Percentiles rank a stretch among this genome's conserved stretches.
These are phyloP conservation scores for Elaeis guineensis DNA, from an alignment of 176 grass and related monocot species.

Conservation along the genomic window DNA sequence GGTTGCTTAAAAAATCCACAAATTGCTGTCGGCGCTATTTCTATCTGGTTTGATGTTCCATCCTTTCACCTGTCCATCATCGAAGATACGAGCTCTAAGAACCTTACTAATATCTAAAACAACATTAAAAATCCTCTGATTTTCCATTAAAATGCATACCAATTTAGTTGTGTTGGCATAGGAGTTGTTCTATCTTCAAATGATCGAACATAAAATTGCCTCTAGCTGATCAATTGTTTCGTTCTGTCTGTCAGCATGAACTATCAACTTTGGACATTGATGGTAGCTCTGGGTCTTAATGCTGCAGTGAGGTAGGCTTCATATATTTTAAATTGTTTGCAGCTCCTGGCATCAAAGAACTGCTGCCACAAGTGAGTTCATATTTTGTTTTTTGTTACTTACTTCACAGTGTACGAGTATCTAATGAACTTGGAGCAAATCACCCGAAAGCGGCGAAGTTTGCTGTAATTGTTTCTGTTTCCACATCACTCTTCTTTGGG, in stretches of 20 bases:
- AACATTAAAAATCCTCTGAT: too few relatives aligned
- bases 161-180: too few relatives aligned
- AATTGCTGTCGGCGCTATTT: slow-evolving; percentile 70
- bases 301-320: slow-evolving; percentile 62
- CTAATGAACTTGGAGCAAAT: slow-evolving; percentile 87
- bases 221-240: neutral
- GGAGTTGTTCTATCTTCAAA: too few relatives aligned
- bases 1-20: slow-evolving; percentile 56
- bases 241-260: slow-evolving; percentile 54
- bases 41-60: slow-evolving; percentile 49
- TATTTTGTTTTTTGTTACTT: neutral
- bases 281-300: slow-evolving; percentile 82
- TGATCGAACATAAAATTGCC: too few relatives aligned
- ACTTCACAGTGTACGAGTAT: slow-evolving; percentile 64
- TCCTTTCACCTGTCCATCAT: neutral
- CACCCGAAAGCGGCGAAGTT: slow-evolving; percentile 58
- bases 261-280: slow-evolving; percentile 81
- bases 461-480: slow-evolving; percentile 51
- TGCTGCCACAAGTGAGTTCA: too few relatives aligned
- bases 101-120: too few relatives aligned
- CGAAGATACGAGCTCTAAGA: too few relatives aligned
- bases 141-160: too few relatives aligned
- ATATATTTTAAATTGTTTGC: too few relatives aligned
- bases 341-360: too few relatives aligned
- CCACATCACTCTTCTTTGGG: slow-evolving; percentile 53